Evolutionary conservation across 2,329 filamentous ascomycete species (phyloP).

Genomic region (Incumbomyces delicatus): DNA sequence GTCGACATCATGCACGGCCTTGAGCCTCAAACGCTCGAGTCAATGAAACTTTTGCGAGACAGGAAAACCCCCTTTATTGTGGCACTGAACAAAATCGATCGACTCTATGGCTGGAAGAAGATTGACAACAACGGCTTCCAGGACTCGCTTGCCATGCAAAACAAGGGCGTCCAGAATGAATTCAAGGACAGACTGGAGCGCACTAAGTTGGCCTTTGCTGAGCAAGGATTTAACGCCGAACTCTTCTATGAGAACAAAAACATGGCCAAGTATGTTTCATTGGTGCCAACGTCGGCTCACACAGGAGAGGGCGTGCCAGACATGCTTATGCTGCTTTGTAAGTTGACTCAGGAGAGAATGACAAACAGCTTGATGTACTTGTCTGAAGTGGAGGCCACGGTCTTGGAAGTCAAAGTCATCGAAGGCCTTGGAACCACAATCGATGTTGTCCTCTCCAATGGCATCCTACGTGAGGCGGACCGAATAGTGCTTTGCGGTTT

Average conservation of each 20-base stretch:
- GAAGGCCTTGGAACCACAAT: slow-evolving; percentile 98
- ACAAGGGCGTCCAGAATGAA: slow-evolving; percentile 85
- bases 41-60: slow-evolving; percentile 86
- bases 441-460: slow-evolving; percentile 92
- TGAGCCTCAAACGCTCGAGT: slow-evolving; percentile 93
- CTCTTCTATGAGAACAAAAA: slow-evolving; percentile 97
- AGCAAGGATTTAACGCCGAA: slow-evolving; percentile 97
- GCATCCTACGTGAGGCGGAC: slow-evolving; percentile 87
- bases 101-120: slow-evolving; percentile 97
- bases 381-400: slow-evolving; percentile 92
- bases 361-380: slow-evolving; percentile 96
- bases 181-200: slow-evolving; percentile 82
- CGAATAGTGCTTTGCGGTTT: slow-evolving; percentile 90
- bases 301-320: slow-evolving; percentile 99
- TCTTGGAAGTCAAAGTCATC: slow-evolving; percentile 97
- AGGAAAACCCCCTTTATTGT: slow-evolving; percentile 97
- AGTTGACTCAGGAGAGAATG: slow-evolving; percentile 94
- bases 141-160: slow-evolving; percentile 81
- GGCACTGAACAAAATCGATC: slow-evolving; percentile 98
- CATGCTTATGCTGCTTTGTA: slow-evolving; percentile 90
- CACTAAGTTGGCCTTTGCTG: slow-evolving; percentile 87
- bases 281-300: slow-evolving; percentile 92
- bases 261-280: slow-evolving; percentile 87
- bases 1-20: slow-evolving; percentile 99
- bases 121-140: slow-evolving; percentile 98